A percentile compares a stretch with the other conserved stretches of the same genome.
Evolutionary conservation across 2,329 filamentous ascomycete species (phyloP).

Genomic region (Botrytis sinoallii): DNA sequence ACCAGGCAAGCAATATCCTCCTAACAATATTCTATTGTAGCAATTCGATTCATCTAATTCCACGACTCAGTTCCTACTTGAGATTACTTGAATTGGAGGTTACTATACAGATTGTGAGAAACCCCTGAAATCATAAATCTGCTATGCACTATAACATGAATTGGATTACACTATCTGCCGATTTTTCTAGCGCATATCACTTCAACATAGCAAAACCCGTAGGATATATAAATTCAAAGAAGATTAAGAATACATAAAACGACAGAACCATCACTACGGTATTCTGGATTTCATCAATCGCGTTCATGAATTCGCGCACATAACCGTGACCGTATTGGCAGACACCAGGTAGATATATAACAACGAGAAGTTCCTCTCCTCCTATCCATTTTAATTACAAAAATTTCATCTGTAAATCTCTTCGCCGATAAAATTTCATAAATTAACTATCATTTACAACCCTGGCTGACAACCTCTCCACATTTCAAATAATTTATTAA

Average conservation of each 20-base stretch:
- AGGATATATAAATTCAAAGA: background rate
- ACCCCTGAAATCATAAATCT: background rate
- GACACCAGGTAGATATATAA: background rate
- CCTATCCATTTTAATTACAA: no score
- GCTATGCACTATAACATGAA: no score
- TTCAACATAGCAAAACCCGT: background rate
- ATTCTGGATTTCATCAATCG: background rate
- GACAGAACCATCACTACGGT: background rate
- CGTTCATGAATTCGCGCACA: background rate
- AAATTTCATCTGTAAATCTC: background rate
- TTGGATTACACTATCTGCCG: no score
- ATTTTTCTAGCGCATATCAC: no score
- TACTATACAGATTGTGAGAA: background rate
- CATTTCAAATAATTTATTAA: background rate
- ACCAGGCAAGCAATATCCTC: background rate
- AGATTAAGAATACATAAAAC: background rate
- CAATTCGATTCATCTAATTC: background rate
- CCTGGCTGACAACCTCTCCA: background rate
- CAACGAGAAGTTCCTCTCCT: background rate
- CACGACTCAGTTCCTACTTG: background rate
- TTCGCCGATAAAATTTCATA: no score
- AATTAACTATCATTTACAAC: background rate
- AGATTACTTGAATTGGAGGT: no score
- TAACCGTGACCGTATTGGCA: background rate
- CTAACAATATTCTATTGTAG: background rate